Evolutionary conservation across 1,139 yeast genomes (phyloP).

Genomic region (Lodderomyces pseudojiufengensis): DNA sequence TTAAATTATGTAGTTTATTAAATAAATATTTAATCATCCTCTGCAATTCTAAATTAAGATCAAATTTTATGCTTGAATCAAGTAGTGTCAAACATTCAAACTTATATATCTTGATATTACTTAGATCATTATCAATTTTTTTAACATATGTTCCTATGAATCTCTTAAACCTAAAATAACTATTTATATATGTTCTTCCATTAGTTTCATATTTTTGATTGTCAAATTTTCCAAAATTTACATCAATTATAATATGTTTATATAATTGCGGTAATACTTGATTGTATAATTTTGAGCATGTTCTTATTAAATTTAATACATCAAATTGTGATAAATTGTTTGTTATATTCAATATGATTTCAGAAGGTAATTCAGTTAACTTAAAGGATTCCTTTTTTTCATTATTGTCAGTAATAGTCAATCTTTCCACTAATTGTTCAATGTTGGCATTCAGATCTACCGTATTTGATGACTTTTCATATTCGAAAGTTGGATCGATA

Average conservation of each 20-base stretch:
- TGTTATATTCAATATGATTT: slow-evolving; percentile 30
- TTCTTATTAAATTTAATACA: slow-evolving; percentile 31
- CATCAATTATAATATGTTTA: slow-evolving; percentile 38
- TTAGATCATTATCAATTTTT: slow-evolving; percentile 8
- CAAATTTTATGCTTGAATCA: slow-evolving; percentile 33
- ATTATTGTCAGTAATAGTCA: no score
- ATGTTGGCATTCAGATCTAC: no score
- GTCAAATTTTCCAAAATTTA: slow-evolving; percentile 29
- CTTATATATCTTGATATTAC: slow-evolving; percentile 13
- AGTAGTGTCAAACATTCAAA: slow-evolving; percentile 31
- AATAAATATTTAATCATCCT: slow-evolving; percentile 23
- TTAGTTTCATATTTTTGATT: slow-evolving; percentile 25
- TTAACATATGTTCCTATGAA: slow-evolving; percentile 20
- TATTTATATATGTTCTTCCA: slow-evolving; percentile 31
- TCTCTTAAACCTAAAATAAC: slow-evolving; percentile 31
- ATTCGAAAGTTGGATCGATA: slow-evolving; percentile 24
- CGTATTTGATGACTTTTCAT: slow-evolving; percentile 10
- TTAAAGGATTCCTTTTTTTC: no score
- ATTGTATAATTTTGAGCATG: slow-evolving; percentile 26
- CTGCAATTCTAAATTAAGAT: slow-evolving; percentile 21
- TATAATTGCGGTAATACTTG: slow-evolving; percentile 34
- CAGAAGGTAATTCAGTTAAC: slow-evolving; percentile 34
- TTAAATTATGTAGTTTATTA: slow-evolving; percentile 17
- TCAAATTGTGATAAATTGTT: slow-evolving; percentile 41
- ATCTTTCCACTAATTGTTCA: neutral